These are phyloP conservation scores for Neodidymelliopsis sp. DNA, from an alignment of 2,329 filamentous ascomycete genomes.

Conservation along the genomic window DNA sequence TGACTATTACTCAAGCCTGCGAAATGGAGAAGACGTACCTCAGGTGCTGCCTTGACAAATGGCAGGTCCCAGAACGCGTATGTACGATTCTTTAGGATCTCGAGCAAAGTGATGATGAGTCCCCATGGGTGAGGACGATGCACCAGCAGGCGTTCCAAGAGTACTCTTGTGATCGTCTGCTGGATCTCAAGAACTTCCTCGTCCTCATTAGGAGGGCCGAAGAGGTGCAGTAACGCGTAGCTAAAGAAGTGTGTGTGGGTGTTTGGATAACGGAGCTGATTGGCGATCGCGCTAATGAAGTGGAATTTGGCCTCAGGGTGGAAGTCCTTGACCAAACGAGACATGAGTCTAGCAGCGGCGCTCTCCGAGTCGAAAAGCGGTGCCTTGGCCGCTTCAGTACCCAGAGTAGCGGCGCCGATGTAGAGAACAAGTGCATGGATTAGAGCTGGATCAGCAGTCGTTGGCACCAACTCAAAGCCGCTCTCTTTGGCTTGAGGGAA, in stretches of 20 bases:
- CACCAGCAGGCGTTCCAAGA: slow-evolving; percentile 86
- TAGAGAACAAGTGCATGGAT: slow-evolving; percentile 86
- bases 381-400: slow-evolving; percentile 64
- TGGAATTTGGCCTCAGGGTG: slow-evolving; percentile 83
- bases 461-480: slow-evolving; percentile 70
- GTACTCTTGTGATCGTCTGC: slow-evolving; percentile 86
- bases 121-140: slow-evolving; percentile 97
- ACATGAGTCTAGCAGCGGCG: slow-evolving; percentile 74
- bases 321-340: slow-evolving; percentile 77
- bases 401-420: slow-evolving; percentile 76
- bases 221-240: slow-evolving; percentile 82
- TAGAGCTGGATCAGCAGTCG: slow-evolving; percentile 73
- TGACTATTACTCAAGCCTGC: slow-evolving; percentile 17
- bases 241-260: slow-evolving; percentile 93
- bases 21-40: slow-evolving; percentile 58
- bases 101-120: slow-evolving; percentile 83
- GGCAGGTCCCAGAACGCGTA: slow-evolving; percentile 92
- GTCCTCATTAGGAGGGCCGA: slow-evolving; percentile 67
- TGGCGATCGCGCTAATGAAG: slow-evolving; percentile 82
- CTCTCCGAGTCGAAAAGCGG: slow-evolving; percentile 70
- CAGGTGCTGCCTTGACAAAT: slow-evolving; percentile 88
- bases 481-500: slow-evolving; percentile 65
- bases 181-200: slow-evolving; percentile 77
- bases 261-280: slow-evolving; percentile 91
- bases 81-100: slow-evolving; percentile 89